These are phyloP conservation scores for Cynara cardunculus DNA, from an alignment of 129 eudicot genomes.

Conservation along the genomic window DNA sequence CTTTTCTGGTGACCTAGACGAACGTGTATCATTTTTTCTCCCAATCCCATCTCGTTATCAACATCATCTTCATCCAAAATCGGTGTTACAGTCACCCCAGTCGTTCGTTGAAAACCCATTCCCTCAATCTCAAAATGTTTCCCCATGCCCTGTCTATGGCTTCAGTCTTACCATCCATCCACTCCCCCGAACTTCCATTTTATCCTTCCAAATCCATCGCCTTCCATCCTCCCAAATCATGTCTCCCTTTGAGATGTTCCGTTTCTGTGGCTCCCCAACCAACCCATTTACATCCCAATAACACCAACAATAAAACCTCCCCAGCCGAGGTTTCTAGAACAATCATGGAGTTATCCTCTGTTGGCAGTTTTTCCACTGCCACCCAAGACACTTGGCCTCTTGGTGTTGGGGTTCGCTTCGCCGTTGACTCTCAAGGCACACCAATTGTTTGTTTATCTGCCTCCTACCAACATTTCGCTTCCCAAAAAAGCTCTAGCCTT, in stretches of 20 bases:
- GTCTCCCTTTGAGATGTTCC: slow-evolving; percentile 42
- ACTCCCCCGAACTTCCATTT: slow-evolving; percentile 18
- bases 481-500: slow-evolving; percentile 47
- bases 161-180: slow-evolving; percentile 22
- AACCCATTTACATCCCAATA: slow-evolving; percentile 16
- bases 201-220: not conserved
- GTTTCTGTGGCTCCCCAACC: slow-evolving; percentile 45
- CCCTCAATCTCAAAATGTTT: slow-evolving; percentile 20
- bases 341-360: slow-evolving; percentile 71
- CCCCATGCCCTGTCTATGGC: slow-evolving; percentile 25
- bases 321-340: slow-evolving; percentile 87
- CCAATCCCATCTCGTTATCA: slow-evolving; percentile 8
- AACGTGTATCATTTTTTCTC: not conserved
- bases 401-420: slow-evolving; percentile 75
- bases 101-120: not conserved
- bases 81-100: not conserved
- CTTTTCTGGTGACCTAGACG: not conserved
- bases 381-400: slow-evolving; percentile 51
- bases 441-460: slow-evolving; percentile 56
- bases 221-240: slow-evolving; percentile 3
- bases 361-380: slow-evolving; percentile 58
- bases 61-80: slow-evolving; percentile 9
- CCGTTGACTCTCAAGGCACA: slow-evolving; percentile 67
- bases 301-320: slow-evolving; percentile 38
- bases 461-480: slow-evolving; percentile 20